A percentile compares a stretch with the other conserved stretches of the same genome.
Conservation (phyloP, 2,329 filamentous ascomycete species). For the Colletotrichum gloeosporioides region DNA sequence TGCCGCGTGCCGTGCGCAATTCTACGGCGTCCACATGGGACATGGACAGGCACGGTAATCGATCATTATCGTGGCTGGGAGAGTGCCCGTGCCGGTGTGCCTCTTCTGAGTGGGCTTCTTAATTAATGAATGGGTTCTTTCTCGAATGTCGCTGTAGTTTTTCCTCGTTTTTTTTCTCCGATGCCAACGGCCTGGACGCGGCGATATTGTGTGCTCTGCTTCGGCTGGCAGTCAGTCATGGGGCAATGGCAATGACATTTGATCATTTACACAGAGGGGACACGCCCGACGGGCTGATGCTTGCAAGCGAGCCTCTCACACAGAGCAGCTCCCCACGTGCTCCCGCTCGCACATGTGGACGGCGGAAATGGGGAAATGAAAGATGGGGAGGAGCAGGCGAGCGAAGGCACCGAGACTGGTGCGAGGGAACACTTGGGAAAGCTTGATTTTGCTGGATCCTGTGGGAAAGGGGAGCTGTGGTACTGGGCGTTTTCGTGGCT, state of each 20-base stretch:
- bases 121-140: not conserved
- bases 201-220: not conserved
- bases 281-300: not conserved
- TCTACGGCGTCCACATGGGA: not conserved
- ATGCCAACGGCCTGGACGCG: not conserved
- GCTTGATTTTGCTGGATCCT: constrained; percentile 12
- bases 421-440: constrained; percentile 5
- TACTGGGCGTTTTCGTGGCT: not conserved
- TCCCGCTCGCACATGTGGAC: constrained; percentile 1
- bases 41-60: not conserved
- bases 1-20: not conserved
- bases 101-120: not conserved
- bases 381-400: not conserved
- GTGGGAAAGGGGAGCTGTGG: not conserved
- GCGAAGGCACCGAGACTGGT: not conserved
- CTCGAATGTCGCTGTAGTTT: too few relatives aligned
- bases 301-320: constrained; percentile 2
- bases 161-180: too few relatives aligned
- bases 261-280: not conserved
- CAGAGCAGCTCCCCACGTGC: constrained; percentile 18
- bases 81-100: not conserved
- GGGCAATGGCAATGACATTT: not conserved
- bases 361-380: constrained; percentile 6
- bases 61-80: not conserved
- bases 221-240: not conserved